Percentiles rank a stretch among this genome's conserved stretches.
phyloP scores from a whole-genome alignment of 176 grass and related monocot species.

The Carex parvula region DNA sequence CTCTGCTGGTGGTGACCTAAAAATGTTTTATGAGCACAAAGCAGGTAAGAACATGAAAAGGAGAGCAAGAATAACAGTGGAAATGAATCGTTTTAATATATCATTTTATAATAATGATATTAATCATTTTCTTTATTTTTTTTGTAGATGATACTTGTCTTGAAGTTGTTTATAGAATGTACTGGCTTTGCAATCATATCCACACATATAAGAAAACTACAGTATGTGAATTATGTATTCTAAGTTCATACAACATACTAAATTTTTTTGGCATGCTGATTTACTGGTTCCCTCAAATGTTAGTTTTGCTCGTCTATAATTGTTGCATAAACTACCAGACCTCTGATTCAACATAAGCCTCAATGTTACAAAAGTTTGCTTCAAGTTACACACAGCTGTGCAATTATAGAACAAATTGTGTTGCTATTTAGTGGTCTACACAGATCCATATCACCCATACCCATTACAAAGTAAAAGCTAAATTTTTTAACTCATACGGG shows the following conservation, averaged over 20 bases:
- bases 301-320: background rate
- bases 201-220: conserved; percentile 86
- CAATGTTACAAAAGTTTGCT: background rate
- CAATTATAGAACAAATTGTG: background rate
- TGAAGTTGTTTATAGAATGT: conserved; percentile 96
- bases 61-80: background rate
- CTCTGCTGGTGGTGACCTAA: conserved; percentile 92
- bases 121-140: background rate
- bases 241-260: background rate
- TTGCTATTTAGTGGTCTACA: background rate
- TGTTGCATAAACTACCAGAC: background rate
- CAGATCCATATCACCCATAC: background rate
- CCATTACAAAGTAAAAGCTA: background rate
- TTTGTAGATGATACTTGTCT: conserved; percentile 86
- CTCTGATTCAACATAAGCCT: background rate
- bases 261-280: background rate
- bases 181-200: conserved; percentile 96
- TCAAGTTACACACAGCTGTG: background rate
- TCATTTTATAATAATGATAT: background rate
- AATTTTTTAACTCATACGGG: no score
- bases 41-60: conserved; percentile 39
- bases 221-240: conserved; percentile 30
- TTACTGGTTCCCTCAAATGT: background rate
- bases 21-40: conserved; percentile 98
- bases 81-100: background rate